Evolutionary conservation across 2,329 filamentous ascomycete genomes (phyloP), one percentile per base, ranked within the genome.

Genomic region (Fusarium floridanum): DNA sequence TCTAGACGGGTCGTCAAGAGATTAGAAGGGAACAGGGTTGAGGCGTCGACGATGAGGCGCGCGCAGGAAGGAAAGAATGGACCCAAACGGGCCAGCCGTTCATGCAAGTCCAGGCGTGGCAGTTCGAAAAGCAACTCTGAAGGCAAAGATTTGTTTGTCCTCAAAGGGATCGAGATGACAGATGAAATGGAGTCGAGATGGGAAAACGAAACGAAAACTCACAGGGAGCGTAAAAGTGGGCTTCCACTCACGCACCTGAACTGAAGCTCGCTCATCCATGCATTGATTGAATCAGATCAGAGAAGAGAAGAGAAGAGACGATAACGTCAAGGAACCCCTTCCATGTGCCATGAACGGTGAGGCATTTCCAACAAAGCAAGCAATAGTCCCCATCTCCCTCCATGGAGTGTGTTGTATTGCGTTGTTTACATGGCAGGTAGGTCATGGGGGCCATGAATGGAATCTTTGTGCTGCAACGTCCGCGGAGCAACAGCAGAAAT

Each of bases 351-450:
- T 48, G 61, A 50, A 56, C 43, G 27, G 29, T 69, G 76, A 78
- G 76, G 76, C 67, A 78, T 78, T 78, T 77, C 67, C 56, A 50
- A 61, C 55, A 57, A 24, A 36, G 27, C 22, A 27, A 48, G 71
- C 67, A 55, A 67, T 68, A 66, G 66, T 45, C 55, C 71, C 74
- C 43, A 45, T 22, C n/a, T 6, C 43, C 48, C 29, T 32, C 32
- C 32, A 34, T 34, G 32, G 32, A 34, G 39, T 67, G 61, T 55
- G 64, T 27, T 48, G 43, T 22, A 22, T 55, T 45, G 67, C 64
- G 61, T 74, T 68, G 57, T 61, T 59, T 57, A 20, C 62, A 55
- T 34, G 24, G 12, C n/a, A 65, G 17, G 50, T 20, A 65, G 17
- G 50, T 20, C 20, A 61, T 48, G 43, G 41, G 65, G 66, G 50